Base-by-base conservation (phyloP, 176 grass and related monocot genomes). In the Phoenix dactylifera region DNA sequence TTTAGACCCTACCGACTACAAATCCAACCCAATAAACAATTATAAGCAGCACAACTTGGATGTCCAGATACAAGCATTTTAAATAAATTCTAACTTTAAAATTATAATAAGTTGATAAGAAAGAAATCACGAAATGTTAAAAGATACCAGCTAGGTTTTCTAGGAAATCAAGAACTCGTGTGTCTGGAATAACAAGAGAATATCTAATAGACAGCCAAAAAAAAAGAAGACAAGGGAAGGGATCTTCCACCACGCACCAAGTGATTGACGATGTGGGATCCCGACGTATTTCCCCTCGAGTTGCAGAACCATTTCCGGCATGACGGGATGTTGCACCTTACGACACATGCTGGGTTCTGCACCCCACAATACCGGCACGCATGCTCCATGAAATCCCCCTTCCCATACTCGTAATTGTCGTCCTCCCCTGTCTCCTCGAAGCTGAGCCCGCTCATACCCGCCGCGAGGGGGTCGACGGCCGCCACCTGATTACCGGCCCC, bases 261-360 rank as follows among this genome's bases (percentile, higher is more conserved):
- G 58, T 98, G 94, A 74, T 88, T 98, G 50, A 98, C 94, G 59
- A 98, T 98, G 57, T 98, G 94, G 16, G 94, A 98, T 58, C 88
- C 94, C 4, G 94, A 98, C 24, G 94, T 98, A 63, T 98, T 98
- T 52, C 84, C 94, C 20, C 94, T 71, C 18, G 94, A 98, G 74
- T 98, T 98, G 65, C 88, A 98, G 75, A 98, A 98, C 94, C 94
- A 98, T 74, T 98, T 98, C 60, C 94, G 88, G 63, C 94, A 98
- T 64, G 81, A 85, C 1, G 94, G 88, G 22, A 93, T 70, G 66
- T 93, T 98, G 79, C 94, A 98, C 29, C 94, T 79, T 6, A 86
- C 88, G 4, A 98, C 88, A 49, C 94, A 98, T 1, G 94, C 79
- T 1, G 94, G 94, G 65, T 93, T 98, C 68, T 92, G 88, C 60